Percentiles rank a stretch among this genome's conserved stretches.
Evolutionary conservation across 2,329 filamentous ascomycete genomes (phyloP).

Genomic region (Thyridium curvatum): DNA sequence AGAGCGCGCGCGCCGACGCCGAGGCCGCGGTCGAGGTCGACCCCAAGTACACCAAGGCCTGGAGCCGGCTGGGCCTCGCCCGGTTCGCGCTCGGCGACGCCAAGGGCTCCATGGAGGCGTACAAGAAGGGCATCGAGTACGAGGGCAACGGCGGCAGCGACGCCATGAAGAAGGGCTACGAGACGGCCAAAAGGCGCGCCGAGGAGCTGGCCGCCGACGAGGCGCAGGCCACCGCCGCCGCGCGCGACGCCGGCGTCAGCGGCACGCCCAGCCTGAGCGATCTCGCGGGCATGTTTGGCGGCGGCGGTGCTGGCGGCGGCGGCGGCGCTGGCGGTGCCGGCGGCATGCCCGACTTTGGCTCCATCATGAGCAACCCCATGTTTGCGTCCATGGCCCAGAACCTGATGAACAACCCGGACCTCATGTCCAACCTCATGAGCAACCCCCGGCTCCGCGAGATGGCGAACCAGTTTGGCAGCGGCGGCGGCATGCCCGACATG

Average conservation of each 20-base stretch:
- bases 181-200: slow-evolving; percentile 84
- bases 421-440: slow-evolving; percentile 88
- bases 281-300: slow-evolving; percentile 67
- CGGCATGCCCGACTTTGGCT: slow-evolving; percentile 81
- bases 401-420: slow-evolving; percentile 92
- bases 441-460: slow-evolving; percentile 86
- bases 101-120: slow-evolving; percentile 89
- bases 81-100: slow-evolving; percentile 88
- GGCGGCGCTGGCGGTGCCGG: slow-evolving; percentile 57
- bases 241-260: slow-evolving; percentile 37
- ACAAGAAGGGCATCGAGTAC: slow-evolving; percentile 84
- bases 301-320: slow-evolving; percentile 46
- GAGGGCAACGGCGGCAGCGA: slow-evolving; percentile 93
- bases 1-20: slow-evolving; percentile 77
- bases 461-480: slow-evolving; percentile 70
- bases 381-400: slow-evolving; percentile 96
- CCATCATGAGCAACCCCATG: slow-evolving; percentile 97
- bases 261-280: slow-evolving; percentile 67
- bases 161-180: slow-evolving; percentile 93
- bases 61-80: slow-evolving; percentile 88
- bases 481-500: slow-evolving; percentile 87
- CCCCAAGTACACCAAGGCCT: slow-evolving; percentile 93
- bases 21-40: slow-evolving; percentile 85
- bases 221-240: slow-evolving; percentile 29
- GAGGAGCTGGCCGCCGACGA: slow-evolving; percentile 66